phyloP scores from a whole-genome alignment of 345 rosid genomes.

The Aethionema arabicum region DNA sequence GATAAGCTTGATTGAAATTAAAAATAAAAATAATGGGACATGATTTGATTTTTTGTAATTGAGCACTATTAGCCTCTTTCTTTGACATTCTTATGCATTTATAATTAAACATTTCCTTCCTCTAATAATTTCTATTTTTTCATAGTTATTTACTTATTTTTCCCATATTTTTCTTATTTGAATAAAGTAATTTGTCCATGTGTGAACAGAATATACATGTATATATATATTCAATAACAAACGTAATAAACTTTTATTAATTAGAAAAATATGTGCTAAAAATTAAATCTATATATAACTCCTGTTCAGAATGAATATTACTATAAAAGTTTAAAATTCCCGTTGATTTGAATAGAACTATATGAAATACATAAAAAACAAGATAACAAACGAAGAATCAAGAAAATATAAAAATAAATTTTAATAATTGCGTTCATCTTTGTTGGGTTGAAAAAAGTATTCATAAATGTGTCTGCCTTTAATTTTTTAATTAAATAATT shows the following conservation, averaged over 20 bases:
- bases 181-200: constrained; percentile 5
- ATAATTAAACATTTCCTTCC: constrained; percentile 18
- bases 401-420: no score
- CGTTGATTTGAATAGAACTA: no score
- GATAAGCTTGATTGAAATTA: constrained; percentile 21
- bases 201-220: constrained; percentile 24
- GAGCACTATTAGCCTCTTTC: constrained; percentile 41
- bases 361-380: no score
- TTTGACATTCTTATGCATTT: constrained; percentile 30
- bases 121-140: constrained; percentile 2
- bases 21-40: constrained; percentile 21
- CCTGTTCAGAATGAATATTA: no score
- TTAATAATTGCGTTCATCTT: no score
- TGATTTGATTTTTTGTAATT: constrained; percentile 16
- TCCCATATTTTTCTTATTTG: background rate
- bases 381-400: no score
- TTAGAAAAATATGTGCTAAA: no score
- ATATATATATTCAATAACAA: background rate
- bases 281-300: no score
- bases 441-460: no score
- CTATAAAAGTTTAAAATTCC: no score
- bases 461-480: no score
- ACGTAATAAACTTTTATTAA: background rate
- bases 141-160: background rate
- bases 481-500: no score